Percentiles rank a stretch among this genome's conserved stretches.
Conservation (phyloP, 2,329 filamentous ascomycete genomes). For the Ceratocystis huliohia region DNA sequence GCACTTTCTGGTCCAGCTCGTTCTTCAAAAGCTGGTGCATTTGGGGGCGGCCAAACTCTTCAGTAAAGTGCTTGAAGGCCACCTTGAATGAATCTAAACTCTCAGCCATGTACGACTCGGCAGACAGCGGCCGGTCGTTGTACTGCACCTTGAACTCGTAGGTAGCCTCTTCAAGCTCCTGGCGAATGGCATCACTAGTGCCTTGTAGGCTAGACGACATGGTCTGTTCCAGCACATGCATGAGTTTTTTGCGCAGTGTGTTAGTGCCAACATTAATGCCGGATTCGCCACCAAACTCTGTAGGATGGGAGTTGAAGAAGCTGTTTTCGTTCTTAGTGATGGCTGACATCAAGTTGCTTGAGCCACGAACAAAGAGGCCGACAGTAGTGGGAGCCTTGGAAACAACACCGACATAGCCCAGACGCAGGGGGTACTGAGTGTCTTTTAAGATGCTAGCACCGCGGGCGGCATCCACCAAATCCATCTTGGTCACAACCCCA, state of each 20-base stretch:
- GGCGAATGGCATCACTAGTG: slow-evolving; percentile 82
- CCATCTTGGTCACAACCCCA: slow-evolving; percentile 99
- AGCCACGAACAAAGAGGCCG: slow-evolving; percentile 72
- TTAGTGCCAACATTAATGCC: slow-evolving; percentile 70
- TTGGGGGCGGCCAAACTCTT: slow-evolving; percentile 76
- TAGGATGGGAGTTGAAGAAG: slow-evolving; percentile 73
- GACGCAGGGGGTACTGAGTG: slow-evolving; percentile 82
- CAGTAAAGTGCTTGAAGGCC: slow-evolving; percentile 86
- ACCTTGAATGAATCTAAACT: slow-evolving; percentile 95
- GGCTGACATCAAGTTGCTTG: slow-evolving; percentile 62
- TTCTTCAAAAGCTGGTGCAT: slow-evolving; percentile 82
- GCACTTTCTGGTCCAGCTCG: slow-evolving; percentile 85
- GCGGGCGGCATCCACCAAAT: slow-evolving; percentile 73
- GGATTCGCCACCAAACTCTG: slow-evolving; percentile 62
- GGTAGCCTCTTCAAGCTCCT: slow-evolving; percentile 89
- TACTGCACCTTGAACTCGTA: slow-evolving; percentile 99
- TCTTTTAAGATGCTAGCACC: slow-evolving; percentile 71
- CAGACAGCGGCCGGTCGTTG: slow-evolving; percentile 86
- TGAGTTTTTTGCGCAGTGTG: slow-evolving; percentile 84
- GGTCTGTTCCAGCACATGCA: slow-evolving; percentile 91
- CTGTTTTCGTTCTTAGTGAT: slow-evolving; percentile 80
- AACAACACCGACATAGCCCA: slow-evolving; percentile 93
- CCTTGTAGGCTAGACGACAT: slow-evolving; percentile 87
- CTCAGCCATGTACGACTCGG: slow-evolving; percentile 92
- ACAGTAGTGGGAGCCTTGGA: slow-evolving; percentile 60